Conservation (phyloP, 441 rosid species). For the Populus hybrid region DNA sequence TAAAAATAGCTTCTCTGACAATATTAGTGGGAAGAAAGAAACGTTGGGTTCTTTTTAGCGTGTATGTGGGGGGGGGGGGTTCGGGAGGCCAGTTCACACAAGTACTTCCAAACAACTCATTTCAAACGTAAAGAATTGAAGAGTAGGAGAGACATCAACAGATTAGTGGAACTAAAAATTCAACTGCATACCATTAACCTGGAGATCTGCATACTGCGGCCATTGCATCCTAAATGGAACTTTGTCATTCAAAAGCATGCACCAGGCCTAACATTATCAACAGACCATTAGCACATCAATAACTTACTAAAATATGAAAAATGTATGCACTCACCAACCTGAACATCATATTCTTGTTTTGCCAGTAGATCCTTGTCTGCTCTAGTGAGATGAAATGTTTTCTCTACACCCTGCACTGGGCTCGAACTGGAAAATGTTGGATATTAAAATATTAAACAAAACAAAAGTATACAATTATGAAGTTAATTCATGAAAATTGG, state of each 20-base stretch:
- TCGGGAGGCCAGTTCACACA: background rate
- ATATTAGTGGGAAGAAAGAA: background rate
- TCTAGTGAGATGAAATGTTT: conserved; percentile 70
- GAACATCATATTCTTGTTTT: conserved; percentile 77
- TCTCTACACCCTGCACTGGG: conserved; percentile 71
- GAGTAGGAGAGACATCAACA: background rate
- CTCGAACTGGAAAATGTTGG: conserved; percentile 53
- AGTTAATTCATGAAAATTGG: background rate
- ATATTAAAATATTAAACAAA: conserved; percentile 15
- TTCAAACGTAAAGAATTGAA: background rate
- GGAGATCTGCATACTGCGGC: conserved; percentile 93
- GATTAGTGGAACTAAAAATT: conserved; percentile 9
- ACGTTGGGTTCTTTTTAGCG: too few relatives aligned
- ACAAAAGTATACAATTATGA: background rate
- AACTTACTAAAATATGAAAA: background rate
- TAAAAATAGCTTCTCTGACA: background rate
- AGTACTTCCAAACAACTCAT: background rate
- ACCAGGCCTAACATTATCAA: conserved; percentile 75
- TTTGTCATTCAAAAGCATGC: conserved; percentile 98
- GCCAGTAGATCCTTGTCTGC: conserved; percentile 66
- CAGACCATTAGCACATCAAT: conserved; percentile 21
- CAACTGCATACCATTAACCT: conserved; percentile 77
- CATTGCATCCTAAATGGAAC: conserved; percentile 97
- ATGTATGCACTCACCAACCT: conserved; percentile 48
- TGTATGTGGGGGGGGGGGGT: too few relatives aligned